Percentiles rank a stretch among this genome's conserved stretches.
Conservation (phyloP, 2,329 filamentous ascomycete species). For the Colletotrichum tropicicola region DNA sequence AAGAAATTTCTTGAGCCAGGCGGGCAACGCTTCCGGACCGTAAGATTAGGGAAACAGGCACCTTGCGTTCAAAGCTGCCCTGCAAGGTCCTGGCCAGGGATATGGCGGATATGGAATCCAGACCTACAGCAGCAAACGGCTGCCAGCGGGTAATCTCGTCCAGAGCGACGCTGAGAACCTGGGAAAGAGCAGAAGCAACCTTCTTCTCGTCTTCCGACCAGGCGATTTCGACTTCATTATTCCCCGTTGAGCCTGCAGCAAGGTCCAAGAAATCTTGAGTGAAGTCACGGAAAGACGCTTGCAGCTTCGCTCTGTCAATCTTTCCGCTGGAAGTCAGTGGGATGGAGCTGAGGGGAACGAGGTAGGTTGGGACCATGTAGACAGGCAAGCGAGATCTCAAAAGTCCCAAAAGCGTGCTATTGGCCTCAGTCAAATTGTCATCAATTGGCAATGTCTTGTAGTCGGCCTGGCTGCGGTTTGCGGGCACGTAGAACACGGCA, state of each 20-base stretch:
- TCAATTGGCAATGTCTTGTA: conserved; percentile 44
- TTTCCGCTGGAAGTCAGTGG: conserved; percentile 82
- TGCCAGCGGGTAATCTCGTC: conserved; percentile 67
- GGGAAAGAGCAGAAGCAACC: conserved; percentile 64
- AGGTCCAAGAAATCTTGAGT: conserved; percentile 52
- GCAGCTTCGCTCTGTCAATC: conserved; percentile 68
- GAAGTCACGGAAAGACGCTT: conserved; percentile 56
- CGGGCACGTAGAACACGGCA: conserved; percentile 74
- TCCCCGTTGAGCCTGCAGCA: conserved; percentile 39
- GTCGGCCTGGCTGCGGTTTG: background rate
- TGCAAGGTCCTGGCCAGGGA: conserved; percentile 67
- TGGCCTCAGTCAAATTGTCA: conserved; percentile 42
- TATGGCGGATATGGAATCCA: conserved; percentile 88
- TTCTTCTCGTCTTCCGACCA: conserved; percentile 65
- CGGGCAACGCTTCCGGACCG: conserved; percentile 72
- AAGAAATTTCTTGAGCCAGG: conserved; percentile 52
- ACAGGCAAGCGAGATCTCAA: conserved; percentile 67
- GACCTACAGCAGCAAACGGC: conserved; percentile 79
- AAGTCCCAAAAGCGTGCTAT: conserved; percentile 59
- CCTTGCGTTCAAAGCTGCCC: conserved; percentile 51
- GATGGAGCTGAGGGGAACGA: conserved; percentile 75
- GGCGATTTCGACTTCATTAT: conserved; percentile 37
- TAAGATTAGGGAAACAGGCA: conserved; percentile 77
- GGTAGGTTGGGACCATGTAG: conserved; percentile 82
- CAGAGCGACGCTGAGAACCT: conserved; percentile 54